Evolutionary conservation across 306 rosid species (phyloP).

Genomic region (Prunus mume): DNA sequence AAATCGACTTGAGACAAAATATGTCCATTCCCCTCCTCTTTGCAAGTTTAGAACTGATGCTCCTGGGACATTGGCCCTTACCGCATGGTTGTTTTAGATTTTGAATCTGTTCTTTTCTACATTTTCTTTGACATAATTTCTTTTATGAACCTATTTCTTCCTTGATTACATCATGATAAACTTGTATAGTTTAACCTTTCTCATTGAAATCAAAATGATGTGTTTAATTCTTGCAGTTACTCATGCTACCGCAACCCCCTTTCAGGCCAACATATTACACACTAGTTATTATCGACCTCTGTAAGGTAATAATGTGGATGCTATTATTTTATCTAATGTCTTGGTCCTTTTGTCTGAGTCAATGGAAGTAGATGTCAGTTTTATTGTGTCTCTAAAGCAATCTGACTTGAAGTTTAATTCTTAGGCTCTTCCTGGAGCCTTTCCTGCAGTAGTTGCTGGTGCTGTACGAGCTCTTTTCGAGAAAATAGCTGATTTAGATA

Average conservation of each 20-base stretch:
- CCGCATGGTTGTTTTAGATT: neutral
- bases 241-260: constrained; percentile 94
- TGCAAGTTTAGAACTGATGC: neutral
- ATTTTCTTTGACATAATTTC: neutral
- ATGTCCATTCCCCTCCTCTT: neutral
- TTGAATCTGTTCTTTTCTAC: neutral
- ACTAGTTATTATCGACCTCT: constrained; percentile 88
- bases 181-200: neutral
- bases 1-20: no score
- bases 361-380: neutral
- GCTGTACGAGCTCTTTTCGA: constrained; percentile 96
- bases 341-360: constrained; percentile 16
- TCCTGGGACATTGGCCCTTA: neutral
- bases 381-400: constrained; percentile 7
- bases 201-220: constrained; percentile 3
- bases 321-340: constrained; percentile 7
- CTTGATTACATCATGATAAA: neutral
- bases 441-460: constrained; percentile 97
- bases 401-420: constrained; percentile 32
- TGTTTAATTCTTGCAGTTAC: constrained; percentile 57
- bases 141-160: neutral
- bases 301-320: constrained; percentile 66
- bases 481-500: constrained; percentile 87
- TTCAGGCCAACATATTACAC: constrained; percentile 91
- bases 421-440: constrained; percentile 99